Conservation (phyloP, 352 stramenopile species). For the Thalassiosira mediterranea region DNA sequence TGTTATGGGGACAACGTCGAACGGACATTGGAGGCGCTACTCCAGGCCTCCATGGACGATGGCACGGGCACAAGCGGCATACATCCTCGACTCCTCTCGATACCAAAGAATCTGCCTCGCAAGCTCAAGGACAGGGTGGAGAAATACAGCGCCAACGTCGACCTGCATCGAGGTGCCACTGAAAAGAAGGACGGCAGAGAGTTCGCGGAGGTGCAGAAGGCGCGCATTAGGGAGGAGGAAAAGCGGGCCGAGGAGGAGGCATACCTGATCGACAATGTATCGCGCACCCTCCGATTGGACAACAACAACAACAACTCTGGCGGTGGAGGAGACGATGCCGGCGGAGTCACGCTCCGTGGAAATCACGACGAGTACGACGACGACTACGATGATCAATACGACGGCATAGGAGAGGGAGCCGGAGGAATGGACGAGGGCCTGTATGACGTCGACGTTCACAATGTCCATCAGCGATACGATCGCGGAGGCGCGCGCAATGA, state of each 20-base stretch:
- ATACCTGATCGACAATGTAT: constrained; percentile 49
- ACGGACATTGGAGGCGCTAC: constrained; percentile 57
- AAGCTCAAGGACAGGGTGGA: constrained; percentile 41
- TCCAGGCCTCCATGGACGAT: constrained; percentile 35
- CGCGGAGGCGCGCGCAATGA: constrained; percentile 44
- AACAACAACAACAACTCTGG: too few species aligned
- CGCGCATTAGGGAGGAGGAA: constrained; percentile 40
- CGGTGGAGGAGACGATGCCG: constrained; percentile 3
- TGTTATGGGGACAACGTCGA: constrained; percentile 66
- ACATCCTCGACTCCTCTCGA: constrained; percentile 40
- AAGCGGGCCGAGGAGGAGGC: constrained; percentile 56
- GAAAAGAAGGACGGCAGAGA: constrained; percentile 52
- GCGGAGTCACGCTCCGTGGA: constrained; percentile 1
- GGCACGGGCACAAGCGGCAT: constrained; percentile 21
- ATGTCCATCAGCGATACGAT: constrained; percentile 73
- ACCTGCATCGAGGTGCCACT: constrained; percentile 42
- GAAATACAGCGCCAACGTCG: constrained; percentile 49
- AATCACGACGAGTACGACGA: constrained; percentile 77
- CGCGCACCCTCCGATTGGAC: constrained; percentile 25
- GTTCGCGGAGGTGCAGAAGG: constrained; percentile 49
- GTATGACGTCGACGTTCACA: constrained; percentile 73
- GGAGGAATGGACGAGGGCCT: constrained; percentile 51
- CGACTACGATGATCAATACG: constrained; percentile 85
- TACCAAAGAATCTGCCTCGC: constrained; percentile 52
- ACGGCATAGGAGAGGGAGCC: constrained; percentile 67